Conservation (phyloP, 2,329 filamentous ascomycete species). For the Botrytis galanthina region DNA sequence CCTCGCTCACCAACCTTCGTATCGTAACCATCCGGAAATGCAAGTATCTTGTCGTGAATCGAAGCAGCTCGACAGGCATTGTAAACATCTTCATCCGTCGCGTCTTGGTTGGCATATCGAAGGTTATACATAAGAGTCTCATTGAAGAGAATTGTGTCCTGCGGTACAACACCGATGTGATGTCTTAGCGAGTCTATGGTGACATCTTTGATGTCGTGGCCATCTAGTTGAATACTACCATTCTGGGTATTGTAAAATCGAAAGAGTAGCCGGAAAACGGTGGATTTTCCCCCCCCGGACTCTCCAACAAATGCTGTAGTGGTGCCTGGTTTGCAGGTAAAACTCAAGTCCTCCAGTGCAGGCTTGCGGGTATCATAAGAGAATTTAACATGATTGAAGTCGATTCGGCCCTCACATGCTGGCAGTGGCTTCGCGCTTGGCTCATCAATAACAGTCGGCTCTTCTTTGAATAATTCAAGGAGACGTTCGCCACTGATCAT, state of each 20-base stretch:
- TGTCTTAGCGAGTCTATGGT: conserved; percentile 91
- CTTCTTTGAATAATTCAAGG: conserved; percentile 93
- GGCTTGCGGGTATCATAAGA: conserved; percentile 84
- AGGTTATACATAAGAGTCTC: conserved; percentile 94
- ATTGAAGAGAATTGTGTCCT: conserved; percentile 94
- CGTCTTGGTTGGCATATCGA: conserved; percentile 79
- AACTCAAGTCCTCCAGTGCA: conserved; percentile 78
- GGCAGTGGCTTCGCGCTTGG: conserved; percentile 61
- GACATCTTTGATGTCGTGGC: conserved; percentile 76
- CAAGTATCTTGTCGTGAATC: conserved; percentile 88
- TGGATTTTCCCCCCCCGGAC: conserved; percentile 95
- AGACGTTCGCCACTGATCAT: conserved; percentile 97
- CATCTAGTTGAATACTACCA: conserved; percentile 82
- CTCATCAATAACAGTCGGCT: conserved; percentile 83
- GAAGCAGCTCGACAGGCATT: conserved; percentile 81
- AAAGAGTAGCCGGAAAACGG: conserved; percentile 91
- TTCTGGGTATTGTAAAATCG: conserved; percentile 87
- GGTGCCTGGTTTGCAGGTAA: conserved; percentile 83
- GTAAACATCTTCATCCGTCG: conserved; percentile 77
- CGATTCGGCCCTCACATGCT: conserved; percentile 75
- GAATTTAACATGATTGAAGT: conserved; percentile 86
- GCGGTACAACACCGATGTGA: conserved; percentile 93
- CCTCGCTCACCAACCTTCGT: conserved; percentile 92
- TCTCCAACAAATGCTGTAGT: conserved; percentile 96
- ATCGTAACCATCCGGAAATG: conserved; percentile 82